Evolutionary conservation across 352 stramenopile species (phyloP).

Genomic region (Pythium apleroticum): DNA sequence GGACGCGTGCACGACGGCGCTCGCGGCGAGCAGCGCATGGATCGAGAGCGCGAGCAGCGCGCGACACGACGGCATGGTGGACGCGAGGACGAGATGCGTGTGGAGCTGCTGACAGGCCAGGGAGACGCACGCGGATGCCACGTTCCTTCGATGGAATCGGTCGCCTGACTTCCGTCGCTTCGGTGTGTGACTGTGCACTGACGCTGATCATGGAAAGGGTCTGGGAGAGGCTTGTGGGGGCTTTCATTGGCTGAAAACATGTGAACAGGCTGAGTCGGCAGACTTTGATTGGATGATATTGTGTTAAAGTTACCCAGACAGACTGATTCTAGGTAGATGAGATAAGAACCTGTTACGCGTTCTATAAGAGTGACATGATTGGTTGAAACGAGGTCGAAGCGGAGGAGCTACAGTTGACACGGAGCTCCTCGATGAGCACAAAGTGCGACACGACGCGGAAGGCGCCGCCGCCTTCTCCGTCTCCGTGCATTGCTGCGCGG

Average conservation of each 20-base stretch:
- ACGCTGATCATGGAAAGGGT: constrained; percentile 1
- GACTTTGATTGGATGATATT: background rate
- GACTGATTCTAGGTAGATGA: background rate
- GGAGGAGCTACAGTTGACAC: constrained; percentile 23
- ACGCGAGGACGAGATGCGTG: no score
- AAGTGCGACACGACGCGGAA: constrained; percentile 29
- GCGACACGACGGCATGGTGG: constrained; percentile 11
- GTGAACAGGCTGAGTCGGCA: background rate
- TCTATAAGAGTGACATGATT: constrained; percentile 15
- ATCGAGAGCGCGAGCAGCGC: constrained; percentile 12
- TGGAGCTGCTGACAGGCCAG: background rate
- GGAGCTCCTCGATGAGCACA: constrained; percentile 1
- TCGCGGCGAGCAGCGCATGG: constrained; percentile 3
- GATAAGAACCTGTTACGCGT: background rate
- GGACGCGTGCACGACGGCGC: constrained; percentile 35
- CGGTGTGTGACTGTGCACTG: background rate
- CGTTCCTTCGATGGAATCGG: constrained; percentile 1
- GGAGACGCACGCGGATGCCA: background rate
- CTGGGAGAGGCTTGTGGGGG: background rate
- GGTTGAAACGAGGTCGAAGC: constrained; percentile 10
- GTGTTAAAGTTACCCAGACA: background rate
- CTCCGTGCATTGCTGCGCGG: background rate
- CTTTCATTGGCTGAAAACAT: constrained; percentile 5
- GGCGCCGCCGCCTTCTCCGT: background rate
- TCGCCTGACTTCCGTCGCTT: background rate